Evolutionary conservation across 352 stramenopile species (phyloP).

Genomic region (Thalassiosira ordinaria): DNA sequence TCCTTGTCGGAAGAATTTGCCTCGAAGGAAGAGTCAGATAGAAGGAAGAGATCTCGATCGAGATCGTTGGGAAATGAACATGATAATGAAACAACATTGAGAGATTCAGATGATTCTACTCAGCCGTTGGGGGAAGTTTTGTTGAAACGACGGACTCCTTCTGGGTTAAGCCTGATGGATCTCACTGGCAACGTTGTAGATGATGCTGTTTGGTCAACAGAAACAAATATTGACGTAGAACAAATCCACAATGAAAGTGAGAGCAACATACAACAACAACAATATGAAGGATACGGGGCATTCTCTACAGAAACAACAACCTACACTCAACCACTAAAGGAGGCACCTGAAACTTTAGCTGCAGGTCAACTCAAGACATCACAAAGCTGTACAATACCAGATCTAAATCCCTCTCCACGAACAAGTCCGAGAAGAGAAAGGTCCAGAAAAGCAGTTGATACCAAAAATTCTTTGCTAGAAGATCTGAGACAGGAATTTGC

Average conservation of each 20-base stretch:
- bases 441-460: not conserved
- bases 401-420: not conserved
- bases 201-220: no score
- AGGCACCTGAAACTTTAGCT: no score
- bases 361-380: not conserved
- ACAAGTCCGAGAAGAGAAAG: not conserved
- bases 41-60: no score
- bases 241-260: not conserved
- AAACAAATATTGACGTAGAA: not conserved
- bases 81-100: not conserved
- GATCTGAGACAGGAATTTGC: slow-evolving; percentile 22
- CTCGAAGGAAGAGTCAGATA: no score
- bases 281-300: no score
- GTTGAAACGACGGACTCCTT: not conserved
- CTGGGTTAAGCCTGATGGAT: slow-evolving; percentile 10
- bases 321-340: not conserved
- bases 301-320: not conserved
- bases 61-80: slow-evolving; percentile 8
- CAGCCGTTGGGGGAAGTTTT: not conserved
- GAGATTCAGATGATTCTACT: not conserved
- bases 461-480: not conserved
- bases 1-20: not conserved
- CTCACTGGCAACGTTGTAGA: not conserved
- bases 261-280: no score
- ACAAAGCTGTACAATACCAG: not conserved